Evolutionary conservation across 208 protist species (phyloP), one percentile per base, ranked within the genome.

Genomic region (Wallacemonas sp.): DNA sequence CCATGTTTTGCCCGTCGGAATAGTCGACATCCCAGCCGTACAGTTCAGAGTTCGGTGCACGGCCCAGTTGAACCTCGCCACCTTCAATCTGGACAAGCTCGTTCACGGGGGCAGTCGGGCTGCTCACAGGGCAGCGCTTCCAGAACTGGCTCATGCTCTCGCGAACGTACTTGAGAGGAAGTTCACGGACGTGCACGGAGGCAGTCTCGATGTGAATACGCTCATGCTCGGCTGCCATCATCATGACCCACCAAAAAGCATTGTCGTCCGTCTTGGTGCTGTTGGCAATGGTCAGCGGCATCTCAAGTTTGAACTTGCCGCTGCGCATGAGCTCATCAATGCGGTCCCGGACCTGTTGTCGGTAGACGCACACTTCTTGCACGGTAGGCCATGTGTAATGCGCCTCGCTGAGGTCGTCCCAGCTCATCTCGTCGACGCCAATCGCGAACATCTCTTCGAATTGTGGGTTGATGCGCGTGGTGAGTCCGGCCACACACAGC

Each of bases 1-100:
- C 77, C 1, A 58, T 22, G 33, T 87, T 79, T 61, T 66, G 34
- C 21, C 94, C 96, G 61, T 85, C 68, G 2, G 90, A 83, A 75
- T 97, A 98, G 74, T 99, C 97, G 74, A 93, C 96, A 66, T 99
- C 97, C 97, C 97, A 99, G 8, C 95, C 94, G 71, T 97, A 98
- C n/a, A 94, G 26, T 45, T 39, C 36, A n/a, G 81, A 91, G 73
- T 92, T 55, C 2, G 81, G 80, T 33, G 42, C 41, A 30, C 91
- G 87, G 50, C 92, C 94, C 26, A 97, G 36, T 59, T 77, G 62
- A 45, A 97, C 91, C 41, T 64, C 66, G 36, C 81, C 91, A 12
- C 82, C 91, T 8, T 63, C 53, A 30, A 97, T 85, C 29, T 76
- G 65, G 24, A 97, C 75, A 19, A 97, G 55, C 66, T 90, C 78